Conservation (phyloP, 78 protist genomes). For the Protostelium mycophagum region DNA sequence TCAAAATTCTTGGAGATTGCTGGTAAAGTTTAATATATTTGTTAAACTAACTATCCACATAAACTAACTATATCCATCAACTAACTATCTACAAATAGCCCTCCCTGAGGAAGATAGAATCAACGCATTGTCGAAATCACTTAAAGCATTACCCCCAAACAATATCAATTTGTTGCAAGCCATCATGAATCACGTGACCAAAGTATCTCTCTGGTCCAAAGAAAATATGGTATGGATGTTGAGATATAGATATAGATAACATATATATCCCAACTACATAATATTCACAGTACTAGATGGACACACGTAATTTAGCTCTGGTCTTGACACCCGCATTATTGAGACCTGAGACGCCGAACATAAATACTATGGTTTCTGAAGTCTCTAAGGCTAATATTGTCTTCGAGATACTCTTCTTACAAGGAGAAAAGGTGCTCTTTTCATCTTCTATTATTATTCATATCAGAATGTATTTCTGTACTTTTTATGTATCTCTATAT, state of each 20-base stretch:
- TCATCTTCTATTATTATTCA: background rate
- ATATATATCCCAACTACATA: too few species aligned
- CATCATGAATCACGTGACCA: background rate
- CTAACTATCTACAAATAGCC: background rate
- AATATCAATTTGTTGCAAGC: background rate
- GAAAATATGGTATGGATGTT: background rate
- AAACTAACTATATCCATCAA: background rate
- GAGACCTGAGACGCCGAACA: background rate
- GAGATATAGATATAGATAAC: too few species aligned
- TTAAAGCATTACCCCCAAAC: background rate
- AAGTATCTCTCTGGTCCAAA: background rate
- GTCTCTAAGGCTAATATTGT: background rate
- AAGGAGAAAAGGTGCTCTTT: background rate
- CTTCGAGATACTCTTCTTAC: background rate
- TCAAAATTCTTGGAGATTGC: background rate
- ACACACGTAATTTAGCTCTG: background rate
- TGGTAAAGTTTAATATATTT: too few species aligned
- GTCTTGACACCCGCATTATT: background rate
- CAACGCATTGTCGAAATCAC: background rate
- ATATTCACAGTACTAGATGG: background rate
- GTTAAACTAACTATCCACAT: too few species aligned
- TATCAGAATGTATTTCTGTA: too few species aligned
- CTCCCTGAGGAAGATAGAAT: background rate
- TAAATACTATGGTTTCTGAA: background rate
- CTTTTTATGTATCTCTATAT: too few species aligned